Evolutionary conservation across 768 basidiomycete genomes (phyloP).

Genomic region (Termitomyces sp.): DNA sequence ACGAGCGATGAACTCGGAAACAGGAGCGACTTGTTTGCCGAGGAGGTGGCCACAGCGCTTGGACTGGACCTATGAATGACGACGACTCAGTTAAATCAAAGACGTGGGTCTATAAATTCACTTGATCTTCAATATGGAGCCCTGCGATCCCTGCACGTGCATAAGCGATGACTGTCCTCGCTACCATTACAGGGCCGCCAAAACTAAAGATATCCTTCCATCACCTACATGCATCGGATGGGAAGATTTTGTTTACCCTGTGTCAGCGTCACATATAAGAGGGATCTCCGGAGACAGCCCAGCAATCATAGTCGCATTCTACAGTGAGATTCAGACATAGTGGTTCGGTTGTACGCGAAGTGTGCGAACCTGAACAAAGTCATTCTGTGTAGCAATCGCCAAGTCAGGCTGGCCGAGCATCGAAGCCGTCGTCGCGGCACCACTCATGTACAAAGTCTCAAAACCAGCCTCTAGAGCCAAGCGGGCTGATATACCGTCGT

Average conservation of each 20-base stretch:
- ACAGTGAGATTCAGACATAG: background rate
- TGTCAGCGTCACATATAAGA: slow-evolving; percentile 53
- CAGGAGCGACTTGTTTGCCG: slow-evolving; percentile 47
- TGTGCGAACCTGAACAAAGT: slow-evolving; percentile 38
- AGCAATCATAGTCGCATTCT: slow-evolving; percentile 43
- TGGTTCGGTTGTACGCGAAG: too few species aligned
- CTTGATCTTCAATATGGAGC: slow-evolving; percentile 54
- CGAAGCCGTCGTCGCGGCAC: slow-evolving; percentile 45
- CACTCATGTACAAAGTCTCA: slow-evolving; percentile 47
- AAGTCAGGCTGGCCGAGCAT: slow-evolving; percentile 50
- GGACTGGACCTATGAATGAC: slow-evolving; percentile 26
- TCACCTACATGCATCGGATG: background rate
- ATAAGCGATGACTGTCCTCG: slow-evolving; percentile 46
- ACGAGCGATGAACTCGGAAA: slow-evolving; percentile 43
- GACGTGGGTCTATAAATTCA: slow-evolving; percentile 11
- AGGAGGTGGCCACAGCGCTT: slow-evolving; percentile 51
- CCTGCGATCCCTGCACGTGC: slow-evolving; percentile 44
- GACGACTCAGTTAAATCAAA: background rate
- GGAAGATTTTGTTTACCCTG: slow-evolving; percentile 27
- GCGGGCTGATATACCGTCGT: slow-evolving; percentile 46
- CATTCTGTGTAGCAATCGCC: slow-evolving; percentile 49
- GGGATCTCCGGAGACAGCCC: slow-evolving; percentile 39
- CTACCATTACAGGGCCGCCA: slow-evolving; percentile 50
- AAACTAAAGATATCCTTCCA: slow-evolving; percentile 24
- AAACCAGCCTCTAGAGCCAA: slow-evolving; percentile 48